phyloP scores from a whole-genome alignment of 768 basidiomycete genomes.

The Tylopilus cervinicoccineus region DNA sequence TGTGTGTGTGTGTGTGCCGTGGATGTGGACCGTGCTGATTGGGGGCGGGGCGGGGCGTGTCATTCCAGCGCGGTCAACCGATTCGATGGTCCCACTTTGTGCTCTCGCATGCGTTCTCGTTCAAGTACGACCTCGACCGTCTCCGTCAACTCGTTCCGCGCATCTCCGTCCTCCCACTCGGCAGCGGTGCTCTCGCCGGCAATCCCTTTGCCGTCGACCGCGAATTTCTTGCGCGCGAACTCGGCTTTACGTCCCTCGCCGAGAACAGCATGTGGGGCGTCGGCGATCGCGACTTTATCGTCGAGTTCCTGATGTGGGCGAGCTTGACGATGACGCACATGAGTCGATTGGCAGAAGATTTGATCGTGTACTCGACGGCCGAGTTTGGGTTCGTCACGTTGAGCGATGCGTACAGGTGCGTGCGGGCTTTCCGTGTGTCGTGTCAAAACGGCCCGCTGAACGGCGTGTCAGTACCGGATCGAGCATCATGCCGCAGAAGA shows the following conservation, averaged over 20 bases:
- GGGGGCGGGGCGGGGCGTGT: neutral
- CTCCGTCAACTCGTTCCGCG: constrained; percentile 82
- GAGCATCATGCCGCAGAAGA: constrained; percentile 99
- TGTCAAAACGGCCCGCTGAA: neutral
- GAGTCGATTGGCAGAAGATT: constrained; percentile 91
- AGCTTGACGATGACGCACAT: constrained; percentile 91
- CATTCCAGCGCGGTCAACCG: constrained; percentile 98
- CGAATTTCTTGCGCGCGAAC: constrained; percentile 85
- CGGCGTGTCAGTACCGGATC: constrained; percentile 80
- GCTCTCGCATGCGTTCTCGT: constrained; percentile 92
- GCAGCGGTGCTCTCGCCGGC: constrained; percentile 92
- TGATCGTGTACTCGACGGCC: constrained; percentile 94
- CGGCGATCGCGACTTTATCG: constrained; percentile 94
- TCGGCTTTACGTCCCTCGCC: constrained; percentile 82
- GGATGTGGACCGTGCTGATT: constrained; percentile 1
- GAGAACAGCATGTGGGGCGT: constrained; percentile 98
- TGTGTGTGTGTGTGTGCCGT: neutral
- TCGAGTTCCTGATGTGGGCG: constrained; percentile 96
- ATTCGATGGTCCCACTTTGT: constrained; percentile 98
- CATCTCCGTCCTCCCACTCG: constrained; percentile 90
- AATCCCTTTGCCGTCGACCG: constrained; percentile 95
- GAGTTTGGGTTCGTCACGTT: constrained; percentile 97
- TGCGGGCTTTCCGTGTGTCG: neutral
- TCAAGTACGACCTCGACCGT: constrained; percentile 84
- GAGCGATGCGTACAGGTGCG: constrained; percentile 94